Base-by-base conservation (phyloP, 2,329 filamentous ascomycete species). In the Arthrobotrys sinensis region DNA sequence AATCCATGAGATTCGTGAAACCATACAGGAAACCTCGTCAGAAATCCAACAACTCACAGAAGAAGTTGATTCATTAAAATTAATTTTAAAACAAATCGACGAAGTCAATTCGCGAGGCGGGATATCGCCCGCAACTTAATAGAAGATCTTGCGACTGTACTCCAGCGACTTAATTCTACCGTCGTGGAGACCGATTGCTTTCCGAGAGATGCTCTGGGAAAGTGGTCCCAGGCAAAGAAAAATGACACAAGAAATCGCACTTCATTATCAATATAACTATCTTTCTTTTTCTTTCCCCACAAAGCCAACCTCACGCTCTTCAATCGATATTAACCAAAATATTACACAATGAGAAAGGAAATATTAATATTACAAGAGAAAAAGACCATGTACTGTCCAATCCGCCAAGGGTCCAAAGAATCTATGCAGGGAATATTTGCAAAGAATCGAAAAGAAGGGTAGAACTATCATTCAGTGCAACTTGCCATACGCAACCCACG, bases 351-450 rank as follows among this genome's bases (percentile, higher is more conserved):
- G n/a, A 34, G 36, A 67, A 60, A 43, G 21, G 21, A 64, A 43
- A 46, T 45, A 71, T 67, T 71, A 71, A 32, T 45, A 71, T 77
- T 77, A 71, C 45, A 64, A 76, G 10, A 62, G 5, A 19, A 43
- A 36, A 46, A 4, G 21, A 7, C 11, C 45, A 55, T 66, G n/a
- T 60, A 69, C 16, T 43, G 8, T 60, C n/a, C 55, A 43, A 43
- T 28, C 34, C 40, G n/a, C 16, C 53, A 38, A 70, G n/a, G n/a
- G 65, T 57, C 34, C 24, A 57, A 62, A 52, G 48, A 62, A 57
- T 50, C 36, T 66, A 70, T 66, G 55, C 57, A 66, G 16, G 24
- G 52, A 72, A 78, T 78, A 78, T 78, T 78, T 78, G 60, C 62
- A 78, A 64, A 68, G 75, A 72, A 78, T 63, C 28, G 63, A 68